Base-by-base conservation (phyloP, 225 moss, liverwort and hornwort species). In the Bryoerythrophyllum caledonicum region DNA sequence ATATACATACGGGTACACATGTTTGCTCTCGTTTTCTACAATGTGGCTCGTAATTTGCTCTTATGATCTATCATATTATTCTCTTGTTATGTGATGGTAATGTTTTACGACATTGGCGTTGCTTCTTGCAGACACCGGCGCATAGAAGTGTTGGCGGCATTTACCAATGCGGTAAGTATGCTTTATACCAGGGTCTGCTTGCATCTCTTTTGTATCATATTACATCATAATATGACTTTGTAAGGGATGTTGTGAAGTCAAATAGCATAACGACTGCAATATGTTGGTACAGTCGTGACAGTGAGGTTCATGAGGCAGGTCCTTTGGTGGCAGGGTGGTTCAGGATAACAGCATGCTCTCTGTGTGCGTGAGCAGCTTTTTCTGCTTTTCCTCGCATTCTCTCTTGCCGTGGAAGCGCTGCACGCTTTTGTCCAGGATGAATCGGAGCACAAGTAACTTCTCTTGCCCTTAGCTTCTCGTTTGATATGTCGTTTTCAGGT, bases 351-450 rank as follows among this genome's bases (percentile, higher is more conserved):
- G 90, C 85, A 87, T 90, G 79, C 81, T 91, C 87, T 91, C 89
- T 92, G 90, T 90, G 92, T 94, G 90, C 86, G 86, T 88, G 87
- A 82, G 90, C 94, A 94, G 92, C 94, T 96, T 61, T 96, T 96
- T 84, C 89, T 96, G 78, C 86, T 96, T 81, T 96, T 96, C 74
- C 88, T 96, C 68, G 91, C 96, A 21, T 96, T 96, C 86, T 94
- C 96, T 78, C 96, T 96, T 66, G 96, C 92, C 55, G 96, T 96
- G 91, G 96, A 96, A 86, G 91, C 94, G 68, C 90, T 94, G 37
- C 96, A 96, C 81, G 96, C 96, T 59, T 94, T 94, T 77, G 86
- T 96, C 53, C 94, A 96, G 86, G 94, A 96, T 79, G 96, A 96
- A 79, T 82, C 92, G 40, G 91, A 92, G 63, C 96, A 96, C 91